phyloP scores from a whole-genome alignment of 2,329 filamentous ascomycete genomes.

The Exophiala calicioides region DNA sequence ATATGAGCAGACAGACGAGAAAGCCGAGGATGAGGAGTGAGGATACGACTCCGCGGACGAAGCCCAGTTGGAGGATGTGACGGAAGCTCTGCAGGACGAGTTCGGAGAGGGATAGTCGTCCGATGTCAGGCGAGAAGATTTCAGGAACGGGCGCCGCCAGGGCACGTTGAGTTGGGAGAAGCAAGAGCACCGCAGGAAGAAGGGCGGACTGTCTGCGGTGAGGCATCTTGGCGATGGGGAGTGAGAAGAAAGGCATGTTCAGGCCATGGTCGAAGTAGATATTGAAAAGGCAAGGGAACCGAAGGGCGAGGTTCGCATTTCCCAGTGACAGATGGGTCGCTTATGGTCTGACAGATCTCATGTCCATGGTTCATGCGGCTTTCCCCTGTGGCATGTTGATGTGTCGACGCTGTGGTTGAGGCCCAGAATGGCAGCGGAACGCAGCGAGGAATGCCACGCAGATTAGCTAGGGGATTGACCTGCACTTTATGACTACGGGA shows the following conservation, averaged over 20 bases:
- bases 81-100: constrained; percentile 14
- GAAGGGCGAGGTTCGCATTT: neutral
- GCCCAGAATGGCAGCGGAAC: constrained; percentile 3
- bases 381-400: neutral
- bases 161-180: neutral
- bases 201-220: neutral
- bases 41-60: constrained; percentile 15
- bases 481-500: too few relatives aligned
- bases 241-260: too few relatives aligned
- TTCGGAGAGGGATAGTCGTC: constrained; percentile 21
- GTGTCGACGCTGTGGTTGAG: constrained; percentile 8
- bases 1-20: constrained; percentile 19
- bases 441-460: constrained; percentile 1
- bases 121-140: constrained; percentile 12
- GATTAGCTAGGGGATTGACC: too few relatives aligned
- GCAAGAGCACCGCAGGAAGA: constrained; percentile 1
- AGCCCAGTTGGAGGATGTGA: constrained; percentile 20
- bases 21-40: constrained; percentile 16
- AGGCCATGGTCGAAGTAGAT: constrained; percentile 4
- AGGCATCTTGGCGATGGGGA: too few relatives aligned
- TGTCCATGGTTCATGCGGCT: constrained; percentile 1
- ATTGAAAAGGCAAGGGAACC: neutral
- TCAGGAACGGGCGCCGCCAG: constrained; percentile 14
- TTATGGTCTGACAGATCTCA: constrained; percentile 1
- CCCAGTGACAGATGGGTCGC: constrained; percentile 1